phyloP scores from a whole-genome alignment of 225 moss, liverwort and hornwort species.

The Rhytidiadelphus loreus region DNA sequence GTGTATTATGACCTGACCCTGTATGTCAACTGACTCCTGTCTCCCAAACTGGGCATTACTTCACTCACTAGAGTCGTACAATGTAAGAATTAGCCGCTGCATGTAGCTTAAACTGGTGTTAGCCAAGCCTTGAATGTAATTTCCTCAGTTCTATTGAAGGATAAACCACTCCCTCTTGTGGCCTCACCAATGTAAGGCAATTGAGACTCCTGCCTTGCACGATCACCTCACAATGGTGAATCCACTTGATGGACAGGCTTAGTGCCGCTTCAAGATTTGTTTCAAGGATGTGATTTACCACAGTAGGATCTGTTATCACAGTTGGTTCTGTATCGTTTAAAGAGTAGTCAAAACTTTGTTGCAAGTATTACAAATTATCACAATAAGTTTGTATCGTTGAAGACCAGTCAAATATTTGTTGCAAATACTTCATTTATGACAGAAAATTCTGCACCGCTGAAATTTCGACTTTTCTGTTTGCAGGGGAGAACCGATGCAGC shows the following conservation, averaged over 20 bases:
- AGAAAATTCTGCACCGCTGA: neutral
- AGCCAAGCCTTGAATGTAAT: neutral
- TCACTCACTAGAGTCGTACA: neutral
- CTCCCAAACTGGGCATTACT: too few relatives aligned
- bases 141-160: neutral
- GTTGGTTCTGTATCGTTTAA: neutral
- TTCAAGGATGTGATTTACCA: too few relatives aligned
- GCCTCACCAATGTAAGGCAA: neutral
- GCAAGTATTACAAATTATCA: neutral
- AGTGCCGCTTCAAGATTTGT: neutral
- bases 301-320: too few relatives aligned
- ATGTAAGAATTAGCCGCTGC: neutral
- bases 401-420: neutral
- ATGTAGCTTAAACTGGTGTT: neutral
- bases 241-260: neutral
- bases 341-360: neutral
- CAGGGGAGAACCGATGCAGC: conserved; percentile 43
- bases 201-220: neutral
- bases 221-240: neutral
- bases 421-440: neutral
- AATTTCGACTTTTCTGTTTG: neutral
- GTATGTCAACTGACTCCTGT: too few relatives aligned
- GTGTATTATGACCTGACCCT: too few relatives aligned
- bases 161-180: neutral
- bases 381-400: neutral